Percentiles rank a stretch among this genome's conserved stretches.
Evolutionary conservation across 225 moss, liverwort and hornwort genomes (phyloP).

Genomic region (Ulota crispa): DNA sequence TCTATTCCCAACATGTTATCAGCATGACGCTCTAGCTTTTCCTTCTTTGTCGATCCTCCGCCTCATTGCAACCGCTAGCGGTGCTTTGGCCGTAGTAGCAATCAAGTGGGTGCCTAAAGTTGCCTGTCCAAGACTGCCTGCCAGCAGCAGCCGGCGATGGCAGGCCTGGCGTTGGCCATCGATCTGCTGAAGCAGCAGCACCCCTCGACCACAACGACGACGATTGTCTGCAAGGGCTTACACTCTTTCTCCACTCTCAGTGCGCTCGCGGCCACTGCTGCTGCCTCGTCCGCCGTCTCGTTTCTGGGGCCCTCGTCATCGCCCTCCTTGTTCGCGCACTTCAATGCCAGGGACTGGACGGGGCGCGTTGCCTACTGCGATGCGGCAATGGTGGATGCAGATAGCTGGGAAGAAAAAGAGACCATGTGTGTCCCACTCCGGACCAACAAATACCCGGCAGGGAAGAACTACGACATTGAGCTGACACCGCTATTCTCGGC

Average conservation of each 20-base stretch:
- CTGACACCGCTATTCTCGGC: slow-evolving; percentile 93
- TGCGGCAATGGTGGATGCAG: slow-evolving; percentile 46
- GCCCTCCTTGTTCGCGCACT: slow-evolving; percentile 46
- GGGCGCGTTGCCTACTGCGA: slow-evolving; percentile 72
- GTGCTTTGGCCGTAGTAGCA: too few species aligned
- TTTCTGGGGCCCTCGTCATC: slow-evolving; percentile 51
- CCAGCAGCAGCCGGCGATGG: slow-evolving; percentile 37
- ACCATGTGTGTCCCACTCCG: slow-evolving; percentile 21
- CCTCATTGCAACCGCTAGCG: slow-evolving; percentile 1
- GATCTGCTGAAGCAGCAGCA: slow-evolving; percentile 49
- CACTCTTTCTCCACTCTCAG: slow-evolving; percentile 80
- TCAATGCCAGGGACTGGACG: slow-evolving; percentile 72
- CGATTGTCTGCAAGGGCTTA: slow-evolving; percentile 53
- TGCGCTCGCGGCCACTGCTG: slow-evolving; percentile 70
- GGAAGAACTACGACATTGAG: slow-evolving; percentile 81
- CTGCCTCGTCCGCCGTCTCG: slow-evolving; percentile 72
- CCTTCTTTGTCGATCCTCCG: neutral
- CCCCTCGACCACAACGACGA: neutral
- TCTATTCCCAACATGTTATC: too few species aligned
- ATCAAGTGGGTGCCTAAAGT: too few species aligned
- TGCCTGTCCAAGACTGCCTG: neutral
- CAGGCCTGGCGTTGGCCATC: slow-evolving; percentile 81
- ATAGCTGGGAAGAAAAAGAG: slow-evolving; percentile 38
- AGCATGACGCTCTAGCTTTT: neutral
- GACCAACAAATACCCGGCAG: slow-evolving; percentile 19